Evolutionary conservation across 352 stramenopile species (phyloP), one percentile per base, ranked within the genome.

Genomic region (Globisporangium acanthophoron): DNA sequence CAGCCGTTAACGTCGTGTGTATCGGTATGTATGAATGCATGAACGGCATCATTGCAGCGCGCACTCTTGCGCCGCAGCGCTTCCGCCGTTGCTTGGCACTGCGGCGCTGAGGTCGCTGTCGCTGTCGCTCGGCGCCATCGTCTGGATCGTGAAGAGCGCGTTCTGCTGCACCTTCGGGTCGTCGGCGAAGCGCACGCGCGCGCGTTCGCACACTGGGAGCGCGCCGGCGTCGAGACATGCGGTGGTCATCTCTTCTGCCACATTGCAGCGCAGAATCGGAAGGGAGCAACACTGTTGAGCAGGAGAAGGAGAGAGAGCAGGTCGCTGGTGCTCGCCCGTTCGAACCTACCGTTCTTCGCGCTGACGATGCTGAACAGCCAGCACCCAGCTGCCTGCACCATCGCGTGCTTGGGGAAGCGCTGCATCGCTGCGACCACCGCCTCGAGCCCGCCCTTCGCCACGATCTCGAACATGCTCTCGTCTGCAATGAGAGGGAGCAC

Each of bases 111-210:
- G 13, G 7, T 3, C 40, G 2, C 40, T 21, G 21, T 21, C n/a
- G 15, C 40, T 33, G 58, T 13, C 52, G 51, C 12, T 54, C n/a
- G 43, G 54, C 37, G 73, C 27, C 58, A 86, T 61, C 5, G 52
- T 69, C 4, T 74, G 56, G 35, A 87, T 84, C 18, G 76, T 74
- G 50, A 73, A 62, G 5, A 74, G 45, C 3, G 76, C 73, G 45
- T 88, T 65, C 24, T 85, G 66, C 62, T 85, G 78, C 9, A 88
- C 78, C 27, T 73, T 80, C 6, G 56, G 57, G 43, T 87, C 74
- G 18, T 58, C 50, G 0, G 58, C 61, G 35, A 85, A 88, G 2
- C 60, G 72, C 37, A 84, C 54, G 18, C 78, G 74, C 3, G 74
- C 76, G 48, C 71, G 78, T 53, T 88, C 78, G 58, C 74, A 82